phyloP scores from a whole-genome alignment of 2,329 filamentous ascomycete species.

The Orbilia oligospora region DNA sequence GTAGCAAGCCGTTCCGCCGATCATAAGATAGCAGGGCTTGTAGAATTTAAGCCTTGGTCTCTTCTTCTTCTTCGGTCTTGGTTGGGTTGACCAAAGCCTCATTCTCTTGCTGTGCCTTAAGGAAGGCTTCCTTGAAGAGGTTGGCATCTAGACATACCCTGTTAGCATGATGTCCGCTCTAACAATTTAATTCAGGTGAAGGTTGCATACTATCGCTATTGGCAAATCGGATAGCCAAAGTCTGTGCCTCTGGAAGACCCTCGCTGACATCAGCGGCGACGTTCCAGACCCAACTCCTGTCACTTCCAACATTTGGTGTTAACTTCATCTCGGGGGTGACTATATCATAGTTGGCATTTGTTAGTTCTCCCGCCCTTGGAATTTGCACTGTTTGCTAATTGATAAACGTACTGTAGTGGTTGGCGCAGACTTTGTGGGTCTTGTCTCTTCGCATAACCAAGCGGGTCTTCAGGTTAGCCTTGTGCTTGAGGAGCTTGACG shows the following conservation, averaged over 20 bases:
- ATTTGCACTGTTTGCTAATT: not conserved
- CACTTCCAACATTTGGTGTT: conserved; percentile 95
- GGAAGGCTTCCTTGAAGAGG: conserved; percentile 95
- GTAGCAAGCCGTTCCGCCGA: not conserved
- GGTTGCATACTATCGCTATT: conserved; percentile 89
- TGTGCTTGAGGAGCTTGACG: conserved; percentile 96
- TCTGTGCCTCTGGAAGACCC: conserved; percentile 95
- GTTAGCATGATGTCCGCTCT: conserved; percentile 27
- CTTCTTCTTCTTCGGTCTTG: conserved; percentile 11
- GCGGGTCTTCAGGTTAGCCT: conserved; percentile 97
- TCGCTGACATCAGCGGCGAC: conserved; percentile 97
- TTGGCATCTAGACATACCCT: conserved; percentile 80
- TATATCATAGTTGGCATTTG: conserved; percentile 67
- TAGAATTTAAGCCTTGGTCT: conserved; percentile 19
- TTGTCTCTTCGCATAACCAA: conserved; percentile 99
- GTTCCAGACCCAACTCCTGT: conserved; percentile 99
- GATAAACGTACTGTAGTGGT: conserved; percentile 88
- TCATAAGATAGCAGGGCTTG: not conserved
- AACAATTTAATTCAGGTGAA: conserved; percentile 5
- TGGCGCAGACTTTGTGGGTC: conserved; percentile 99
- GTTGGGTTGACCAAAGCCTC: conserved; percentile 79
- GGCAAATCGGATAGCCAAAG: conserved; percentile 95
- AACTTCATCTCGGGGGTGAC: conserved; percentile 99
- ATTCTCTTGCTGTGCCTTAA: conserved; percentile 97
- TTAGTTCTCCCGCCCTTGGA: conserved; percentile 2